Evolutionary conservation across 2,329 filamentous ascomycete species (phyloP).

Genomic region (Torrubiella hemipterigena): DNA sequence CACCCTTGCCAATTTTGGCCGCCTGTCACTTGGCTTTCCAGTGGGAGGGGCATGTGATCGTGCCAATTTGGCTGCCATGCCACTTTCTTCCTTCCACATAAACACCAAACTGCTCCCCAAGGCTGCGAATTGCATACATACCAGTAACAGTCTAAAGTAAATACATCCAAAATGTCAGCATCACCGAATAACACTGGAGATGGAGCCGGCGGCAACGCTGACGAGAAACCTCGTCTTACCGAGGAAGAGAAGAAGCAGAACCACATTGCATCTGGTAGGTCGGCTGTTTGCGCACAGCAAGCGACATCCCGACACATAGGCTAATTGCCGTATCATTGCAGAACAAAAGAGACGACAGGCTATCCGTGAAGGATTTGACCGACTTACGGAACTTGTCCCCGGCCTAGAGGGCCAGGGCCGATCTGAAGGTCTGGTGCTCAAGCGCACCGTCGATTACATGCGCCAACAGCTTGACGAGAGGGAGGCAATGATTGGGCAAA

Average conservation of each 20-base stretch:
- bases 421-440: constrained; percentile 75
- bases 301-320: neutral
- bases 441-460: constrained; percentile 56
- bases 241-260: constrained; percentile 45
- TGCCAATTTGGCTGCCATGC: no score
- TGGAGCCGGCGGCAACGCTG: constrained; percentile 13
- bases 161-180: constrained; percentile 11
- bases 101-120: no score
- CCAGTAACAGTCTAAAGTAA: no score
- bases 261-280: constrained; percentile 39
- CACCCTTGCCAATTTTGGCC: constrained; percentile 18
- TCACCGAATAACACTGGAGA: constrained; percentile 16
- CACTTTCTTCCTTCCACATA: no score
- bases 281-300: neutral
- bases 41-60: no score
- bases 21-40: no score
- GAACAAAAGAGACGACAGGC: constrained; percentile 40
- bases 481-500: constrained; percentile 41
- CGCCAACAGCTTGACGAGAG: constrained; percentile 47
- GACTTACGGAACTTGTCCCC: constrained; percentile 67
- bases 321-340: constrained; percentile 8
- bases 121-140: no score
- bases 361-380: constrained; percentile 75
- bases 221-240: constrained; percentile 39
- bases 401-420: constrained; percentile 72